Conservation (phyloP, 2,329 filamentous ascomycete genomes). For the Cordyceps fumosorosea region DNA sequence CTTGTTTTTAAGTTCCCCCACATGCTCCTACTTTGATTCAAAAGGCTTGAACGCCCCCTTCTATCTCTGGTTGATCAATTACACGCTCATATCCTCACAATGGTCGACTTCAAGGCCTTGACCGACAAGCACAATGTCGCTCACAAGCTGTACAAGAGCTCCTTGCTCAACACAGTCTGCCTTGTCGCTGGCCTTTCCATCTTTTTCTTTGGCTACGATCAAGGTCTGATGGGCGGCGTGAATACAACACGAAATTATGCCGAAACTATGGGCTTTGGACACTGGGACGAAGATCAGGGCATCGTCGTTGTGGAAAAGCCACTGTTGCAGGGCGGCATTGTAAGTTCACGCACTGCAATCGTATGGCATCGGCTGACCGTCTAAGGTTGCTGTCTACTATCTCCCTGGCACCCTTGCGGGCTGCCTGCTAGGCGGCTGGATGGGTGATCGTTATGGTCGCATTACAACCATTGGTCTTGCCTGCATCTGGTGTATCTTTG, state of each 20-base stretch:
- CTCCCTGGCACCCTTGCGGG: slow-evolving; percentile 52
- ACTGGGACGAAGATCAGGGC: slow-evolving; percentile 41
- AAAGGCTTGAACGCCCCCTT: neutral
- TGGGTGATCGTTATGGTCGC: slow-evolving; percentile 56
- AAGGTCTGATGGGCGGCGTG: slow-evolving; percentile 56
- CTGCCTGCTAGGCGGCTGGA: slow-evolving; percentile 54
- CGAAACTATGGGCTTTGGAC: slow-evolving; percentile 57
- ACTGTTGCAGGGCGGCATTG: slow-evolving; percentile 28
- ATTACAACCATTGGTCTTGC: slow-evolving; percentile 58
- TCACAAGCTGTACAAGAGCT: slow-evolving; percentile 47
- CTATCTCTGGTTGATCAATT: neutral
- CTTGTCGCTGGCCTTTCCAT: slow-evolving; percentile 58
- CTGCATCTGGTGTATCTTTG: slow-evolving; percentile 50
- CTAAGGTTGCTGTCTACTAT: slow-evolving; percentile 34
- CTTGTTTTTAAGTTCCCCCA: neutral
- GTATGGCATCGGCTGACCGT: slow-evolving; percentile 12
- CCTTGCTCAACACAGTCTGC: slow-evolving; percentile 55
- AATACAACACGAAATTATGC: slow-evolving; percentile 61
- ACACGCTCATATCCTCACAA: neutral
- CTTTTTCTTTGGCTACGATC: slow-evolving; percentile 60
- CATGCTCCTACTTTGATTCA: slow-evolving; percentile 1
- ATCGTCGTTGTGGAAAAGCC: slow-evolving; percentile 51
- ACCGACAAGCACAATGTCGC: slow-evolving; percentile 30
- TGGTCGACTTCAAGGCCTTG: slow-evolving; percentile 7
- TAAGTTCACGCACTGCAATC: slow-evolving; percentile 10